Percentiles rank a stretch among this genome's conserved stretches.
Evolutionary conservation across 2,329 filamentous ascomycete species (phyloP).

Genomic region (Ophiostoma fasciatum): DNA sequence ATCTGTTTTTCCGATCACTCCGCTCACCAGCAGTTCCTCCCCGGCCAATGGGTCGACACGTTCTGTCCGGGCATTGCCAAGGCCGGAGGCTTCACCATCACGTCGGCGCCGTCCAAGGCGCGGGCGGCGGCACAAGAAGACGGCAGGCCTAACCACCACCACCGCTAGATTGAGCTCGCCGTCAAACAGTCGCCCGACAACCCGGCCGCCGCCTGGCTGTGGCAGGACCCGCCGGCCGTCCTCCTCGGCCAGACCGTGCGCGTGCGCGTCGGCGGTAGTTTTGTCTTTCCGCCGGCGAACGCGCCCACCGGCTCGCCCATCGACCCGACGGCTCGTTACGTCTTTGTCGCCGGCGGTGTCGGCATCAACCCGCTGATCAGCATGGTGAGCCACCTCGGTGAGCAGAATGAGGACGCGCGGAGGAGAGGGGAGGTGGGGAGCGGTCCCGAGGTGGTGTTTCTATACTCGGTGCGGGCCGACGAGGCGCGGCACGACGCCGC

Average conservation of each 20-base stretch:
- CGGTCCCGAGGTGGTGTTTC: slow-evolving; percentile 33
- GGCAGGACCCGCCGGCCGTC: slow-evolving; percentile 30
- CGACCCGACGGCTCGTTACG: slow-evolving; percentile 28
- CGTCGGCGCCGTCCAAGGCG: slow-evolving; percentile 51
- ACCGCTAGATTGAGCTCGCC: slow-evolving; percentile 56
- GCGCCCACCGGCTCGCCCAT: slow-evolving; percentile 20
- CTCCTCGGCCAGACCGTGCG: slow-evolving; percentile 44
- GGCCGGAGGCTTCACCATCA: slow-evolving; percentile 80
- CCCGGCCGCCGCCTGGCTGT: slow-evolving; percentile 63
- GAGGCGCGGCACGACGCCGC: slow-evolving; percentile 9
- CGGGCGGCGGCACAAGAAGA: background rate
- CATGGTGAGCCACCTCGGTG: slow-evolving; percentile 48
- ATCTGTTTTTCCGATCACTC: slow-evolving; percentile 2
- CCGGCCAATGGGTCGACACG: slow-evolving; percentile 83
- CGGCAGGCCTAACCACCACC: no score
- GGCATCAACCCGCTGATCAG: slow-evolving; percentile 72
- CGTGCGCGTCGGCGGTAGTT: slow-evolving; percentile 67
- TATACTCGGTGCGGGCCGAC: slow-evolving; percentile 43
- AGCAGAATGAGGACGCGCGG: slow-evolving; percentile 20
- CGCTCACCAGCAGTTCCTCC: slow-evolving; percentile 44
- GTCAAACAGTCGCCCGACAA: slow-evolving; percentile 59
- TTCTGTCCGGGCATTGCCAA: slow-evolving; percentile 53
- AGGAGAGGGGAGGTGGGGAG: background rate
- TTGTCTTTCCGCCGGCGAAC: slow-evolving; percentile 56
- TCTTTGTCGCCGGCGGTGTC: slow-evolving; percentile 70